These are phyloP conservation scores for Colletotrichum cordylinicola DNA, from an alignment of 2,329 filamentous ascomycete genomes.

Conservation along the genomic window DNA sequence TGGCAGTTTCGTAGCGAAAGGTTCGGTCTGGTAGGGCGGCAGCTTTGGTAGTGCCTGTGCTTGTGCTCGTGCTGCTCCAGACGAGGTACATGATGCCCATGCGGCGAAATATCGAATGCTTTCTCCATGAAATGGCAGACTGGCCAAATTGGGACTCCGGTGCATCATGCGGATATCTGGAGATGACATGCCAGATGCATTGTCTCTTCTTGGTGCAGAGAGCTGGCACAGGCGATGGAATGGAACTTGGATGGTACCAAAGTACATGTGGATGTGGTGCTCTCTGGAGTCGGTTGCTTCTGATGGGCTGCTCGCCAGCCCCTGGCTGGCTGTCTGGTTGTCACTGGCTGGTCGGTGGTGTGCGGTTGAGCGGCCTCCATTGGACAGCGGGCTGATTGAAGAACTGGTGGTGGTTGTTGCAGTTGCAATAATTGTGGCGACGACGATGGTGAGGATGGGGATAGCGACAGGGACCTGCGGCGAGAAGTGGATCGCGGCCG, in stretches of 20 bases:
- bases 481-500: slow-evolving; percentile 3
- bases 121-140: not conserved
- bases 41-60: not conserved
- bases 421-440: slow-evolving; percentile 2
- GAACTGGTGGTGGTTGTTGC: slow-evolving; percentile 20
- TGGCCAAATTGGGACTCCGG: not conserved
- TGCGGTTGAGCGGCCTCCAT: not conserved
- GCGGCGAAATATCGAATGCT: not conserved
- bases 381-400: slow-evolving; percentile 2
- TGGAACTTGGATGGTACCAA: not conserved
- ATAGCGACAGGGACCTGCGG: not conserved
- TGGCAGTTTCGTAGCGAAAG: not conserved
- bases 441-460: not conserved
- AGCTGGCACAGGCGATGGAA: not conserved
- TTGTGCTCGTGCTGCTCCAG: not conserved
- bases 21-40: not conserved
- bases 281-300: not conserved
- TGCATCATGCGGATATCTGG: not conserved
- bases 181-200: not conserved
- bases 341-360: not conserved
- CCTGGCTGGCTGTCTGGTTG: not conserved
- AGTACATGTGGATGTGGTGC: not conserved
- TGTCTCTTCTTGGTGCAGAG: not conserved
- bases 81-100: not conserved
- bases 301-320: not conserved